Evolutionary conservation across 768 basidiomycete species (phyloP).

Genomic region (Rhodotorula graminis): DNA sequence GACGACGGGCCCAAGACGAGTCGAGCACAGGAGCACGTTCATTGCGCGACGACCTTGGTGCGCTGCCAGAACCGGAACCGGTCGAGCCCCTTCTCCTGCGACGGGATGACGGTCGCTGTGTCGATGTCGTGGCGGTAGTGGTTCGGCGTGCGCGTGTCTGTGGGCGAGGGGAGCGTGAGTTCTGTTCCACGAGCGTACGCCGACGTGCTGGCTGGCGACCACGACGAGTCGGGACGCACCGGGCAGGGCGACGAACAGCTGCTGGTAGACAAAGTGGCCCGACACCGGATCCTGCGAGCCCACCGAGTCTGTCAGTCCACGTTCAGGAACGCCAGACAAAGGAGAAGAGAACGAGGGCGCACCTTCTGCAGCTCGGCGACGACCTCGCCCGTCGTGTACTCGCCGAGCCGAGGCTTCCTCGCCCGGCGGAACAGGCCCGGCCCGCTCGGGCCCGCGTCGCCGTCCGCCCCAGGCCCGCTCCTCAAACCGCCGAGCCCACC

Average conservation of each 20-base stretch:
- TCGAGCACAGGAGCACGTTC: no score
- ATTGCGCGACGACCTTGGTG: conserved; percentile 2
- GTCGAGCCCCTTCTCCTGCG: conserved; percentile 9
- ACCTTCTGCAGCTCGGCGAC: conserved; percentile 38
- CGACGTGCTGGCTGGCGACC: no score
- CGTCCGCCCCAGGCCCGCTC: not conserved
- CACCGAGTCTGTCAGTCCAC: accelerated
- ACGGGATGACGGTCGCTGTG: conserved; percentile 10
- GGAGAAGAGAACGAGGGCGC: not conserved
- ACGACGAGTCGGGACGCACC: not conserved
- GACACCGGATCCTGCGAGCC: conserved; percentile 16
- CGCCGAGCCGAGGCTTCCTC: conserved; percentile 31
- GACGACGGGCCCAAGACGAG: no score
- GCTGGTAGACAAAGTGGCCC: conserved; percentile 36
- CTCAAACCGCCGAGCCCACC: not conserved
- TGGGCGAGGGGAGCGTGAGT: no score
- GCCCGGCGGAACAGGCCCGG: conserved; percentile 20
- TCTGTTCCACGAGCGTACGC: no score
- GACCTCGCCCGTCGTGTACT: conserved; percentile 29
- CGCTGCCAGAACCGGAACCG: conserved; percentile 26
- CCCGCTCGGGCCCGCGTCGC: not conserved
- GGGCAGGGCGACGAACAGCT: conserved; percentile 35
- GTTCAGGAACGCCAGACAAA: no score
- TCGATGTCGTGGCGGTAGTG: conserved; percentile 32
- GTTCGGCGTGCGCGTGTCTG: conserved; percentile 18